These are phyloP conservation scores for Ceratobasidium papillatum DNA, from an alignment of 1,284 basidiomycete genomes.

Conservation along the genomic window DNA sequence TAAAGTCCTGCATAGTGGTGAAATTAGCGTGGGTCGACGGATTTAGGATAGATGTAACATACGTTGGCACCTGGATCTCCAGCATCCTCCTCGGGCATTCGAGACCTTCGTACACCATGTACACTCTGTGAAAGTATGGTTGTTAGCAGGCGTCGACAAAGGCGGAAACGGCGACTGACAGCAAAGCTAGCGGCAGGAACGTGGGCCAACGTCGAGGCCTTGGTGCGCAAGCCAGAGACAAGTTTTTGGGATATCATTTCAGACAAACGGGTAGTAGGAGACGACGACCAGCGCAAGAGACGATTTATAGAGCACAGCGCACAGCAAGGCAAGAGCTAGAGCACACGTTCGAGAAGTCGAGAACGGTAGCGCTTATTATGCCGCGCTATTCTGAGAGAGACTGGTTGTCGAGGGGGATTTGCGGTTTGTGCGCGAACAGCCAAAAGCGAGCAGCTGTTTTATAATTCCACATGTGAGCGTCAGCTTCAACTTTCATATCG, in stretches of 20 bases:
- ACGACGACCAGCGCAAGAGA: not conserved
- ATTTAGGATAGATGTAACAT: not conserved
- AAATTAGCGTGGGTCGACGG: not conserved
- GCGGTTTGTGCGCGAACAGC: conserved; percentile 27
- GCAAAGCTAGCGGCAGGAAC: conserved; percentile 1
- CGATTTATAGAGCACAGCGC: conserved; percentile 1
- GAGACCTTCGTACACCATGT: conserved; percentile 31
- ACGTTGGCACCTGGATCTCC: conserved; percentile 37
- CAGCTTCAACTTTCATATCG: conserved; percentile 6
- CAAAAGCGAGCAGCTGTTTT: conserved; percentile 24
- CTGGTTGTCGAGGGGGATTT: conserved; percentile 7
- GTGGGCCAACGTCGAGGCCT: conserved; percentile 1
- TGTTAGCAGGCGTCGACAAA: not conserved
- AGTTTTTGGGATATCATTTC: conserved; percentile 29
- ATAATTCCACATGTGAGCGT: conserved; percentile 13
- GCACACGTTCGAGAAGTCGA: conserved; percentile 2
- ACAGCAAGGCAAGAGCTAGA: not conserved
- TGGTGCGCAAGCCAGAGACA: conserved; percentile 16
- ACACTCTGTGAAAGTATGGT: conserved; percentile 2
- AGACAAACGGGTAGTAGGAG: conserved; percentile 1
- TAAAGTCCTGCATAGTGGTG: conserved; percentile 80
- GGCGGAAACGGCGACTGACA: conserved; percentile 1
- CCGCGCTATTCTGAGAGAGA: conserved; percentile 36
- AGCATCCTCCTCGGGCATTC: conserved; percentile 32
- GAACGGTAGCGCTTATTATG: not conserved